phyloP scores from a whole-genome alignment of 768 basidiomycete genomes.

The Sarcodon sp. region DNA sequence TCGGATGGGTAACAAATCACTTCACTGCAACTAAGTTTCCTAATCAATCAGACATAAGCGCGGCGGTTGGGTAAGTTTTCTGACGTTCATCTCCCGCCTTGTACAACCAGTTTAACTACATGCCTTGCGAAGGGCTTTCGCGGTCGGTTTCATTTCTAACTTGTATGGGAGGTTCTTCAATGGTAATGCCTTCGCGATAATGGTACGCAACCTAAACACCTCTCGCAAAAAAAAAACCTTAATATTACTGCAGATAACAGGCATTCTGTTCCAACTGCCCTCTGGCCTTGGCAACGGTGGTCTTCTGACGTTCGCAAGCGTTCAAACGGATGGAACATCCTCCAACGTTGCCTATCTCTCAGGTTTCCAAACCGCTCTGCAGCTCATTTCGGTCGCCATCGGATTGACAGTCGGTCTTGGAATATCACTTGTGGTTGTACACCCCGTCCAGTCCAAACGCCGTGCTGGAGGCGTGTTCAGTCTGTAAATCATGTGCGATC shows the following conservation, averaged over 20 bases:
- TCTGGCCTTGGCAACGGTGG: constrained; percentile 75
- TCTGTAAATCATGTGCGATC: constrained; percentile 19
- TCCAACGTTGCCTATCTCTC: constrained; percentile 38
- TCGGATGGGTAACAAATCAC: constrained; percentile 74
- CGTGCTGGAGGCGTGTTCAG: constrained; percentile 53
- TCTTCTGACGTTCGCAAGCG: constrained; percentile 55
- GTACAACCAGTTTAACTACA: too few relatives aligned
- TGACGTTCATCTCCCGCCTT: too few relatives aligned
- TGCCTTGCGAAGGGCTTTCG: constrained; percentile 32
- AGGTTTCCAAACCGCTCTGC: constrained; percentile 65
- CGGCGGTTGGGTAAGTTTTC: constrained; percentile 41
- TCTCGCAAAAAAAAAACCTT: neutral
- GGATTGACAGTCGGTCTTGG: constrained; percentile 74
- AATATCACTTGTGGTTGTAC: constrained; percentile 51
- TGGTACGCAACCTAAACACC: constrained; percentile 30
- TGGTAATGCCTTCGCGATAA: constrained; percentile 71
- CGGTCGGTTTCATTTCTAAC: constrained; percentile 71
- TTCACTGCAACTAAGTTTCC: constrained; percentile 49
- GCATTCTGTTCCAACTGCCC: constrained; percentile 77
- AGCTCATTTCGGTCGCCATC: constrained; percentile 66
- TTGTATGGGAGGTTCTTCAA: constrained; percentile 62
- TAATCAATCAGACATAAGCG: constrained; percentile 63
- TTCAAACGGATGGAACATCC: constrained; percentile 37
- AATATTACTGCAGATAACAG: constrained; percentile 35
- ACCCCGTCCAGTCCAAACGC: constrained; percentile 46